Conservation (phyloP, 2,329 filamentous ascomycete species). For the Pseudovirgaria hyperparasitica region DNA sequence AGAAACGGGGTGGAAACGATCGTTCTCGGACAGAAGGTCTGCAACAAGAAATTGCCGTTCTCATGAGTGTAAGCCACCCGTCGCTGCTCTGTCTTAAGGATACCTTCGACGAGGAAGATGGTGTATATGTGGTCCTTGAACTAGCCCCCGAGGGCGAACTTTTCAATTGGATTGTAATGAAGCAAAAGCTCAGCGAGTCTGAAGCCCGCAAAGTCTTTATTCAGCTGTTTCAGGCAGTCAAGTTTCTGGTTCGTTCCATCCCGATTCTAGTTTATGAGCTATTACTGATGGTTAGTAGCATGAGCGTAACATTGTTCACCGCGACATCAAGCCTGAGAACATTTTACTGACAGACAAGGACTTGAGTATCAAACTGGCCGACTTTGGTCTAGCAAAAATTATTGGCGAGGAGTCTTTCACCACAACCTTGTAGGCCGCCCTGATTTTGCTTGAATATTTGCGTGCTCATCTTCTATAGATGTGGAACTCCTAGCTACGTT, state of each 20-base stretch:
- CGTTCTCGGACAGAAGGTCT: slow-evolving; percentile 72
- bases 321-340: slow-evolving; percentile 96
- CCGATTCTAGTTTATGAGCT: background rate
- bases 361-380: slow-evolving; percentile 78
- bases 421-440: slow-evolving; percentile 57
- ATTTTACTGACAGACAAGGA: slow-evolving; percentile 81
- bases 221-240: slow-evolving; percentile 86
- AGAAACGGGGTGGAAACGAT: slow-evolving; percentile 75
- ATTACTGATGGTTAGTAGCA: slow-evolving; percentile 47
- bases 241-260: slow-evolving; percentile 64
- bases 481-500: slow-evolving; percentile 94
- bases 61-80: slow-evolving; percentile 95
- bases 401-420: slow-evolving; percentile 98
- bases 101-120: slow-evolving; percentile 82
- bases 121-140: slow-evolving; percentile 84
- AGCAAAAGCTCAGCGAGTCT: slow-evolving; percentile 72
- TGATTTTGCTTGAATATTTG: slow-evolving; percentile 1
- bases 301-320: slow-evolving; percentile 91
- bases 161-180: slow-evolving; percentile 89
- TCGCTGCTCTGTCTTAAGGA: slow-evolving; percentile 89
- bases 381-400: slow-evolving; percentile 96
- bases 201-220: slow-evolving; percentile 79
- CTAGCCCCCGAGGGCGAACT: slow-evolving; percentile 85
- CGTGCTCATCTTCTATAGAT: slow-evolving; percentile 30
- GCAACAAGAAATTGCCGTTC: slow-evolving; percentile 88